A percentile compares a stretch with the other conserved stretches of the same genome.
phyloP scores from a whole-genome alignment of 2,329 filamentous ascomycete species.

The Diaporthe aspalathi region DNA sequence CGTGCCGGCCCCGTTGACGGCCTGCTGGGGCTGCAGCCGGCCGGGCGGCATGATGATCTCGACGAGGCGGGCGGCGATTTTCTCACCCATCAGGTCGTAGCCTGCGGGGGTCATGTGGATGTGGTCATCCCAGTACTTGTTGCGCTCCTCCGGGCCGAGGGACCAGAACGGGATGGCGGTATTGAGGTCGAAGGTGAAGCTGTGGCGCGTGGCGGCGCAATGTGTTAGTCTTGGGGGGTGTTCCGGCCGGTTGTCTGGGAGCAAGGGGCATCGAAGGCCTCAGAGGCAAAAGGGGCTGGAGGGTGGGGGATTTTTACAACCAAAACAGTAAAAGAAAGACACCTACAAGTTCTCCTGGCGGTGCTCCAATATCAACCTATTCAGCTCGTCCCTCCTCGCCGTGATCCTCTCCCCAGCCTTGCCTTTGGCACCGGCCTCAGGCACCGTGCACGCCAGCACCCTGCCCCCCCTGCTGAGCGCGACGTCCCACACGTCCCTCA shows the following conservation, averaged over 20 bases:
- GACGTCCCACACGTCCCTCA: conserved; percentile 60
- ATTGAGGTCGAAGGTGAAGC: conserved; percentile 68
- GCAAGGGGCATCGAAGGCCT: too few species aligned
- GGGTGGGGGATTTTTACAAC: too few species aligned
- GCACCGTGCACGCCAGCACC: conserved; percentile 69
- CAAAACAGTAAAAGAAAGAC: too few species aligned
- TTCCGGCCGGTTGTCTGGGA: too few species aligned
- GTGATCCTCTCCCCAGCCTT: conserved; percentile 43
- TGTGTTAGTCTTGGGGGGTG: too few species aligned
- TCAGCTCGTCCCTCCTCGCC: conserved; percentile 57
- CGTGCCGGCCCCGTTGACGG: conserved; percentile 41
- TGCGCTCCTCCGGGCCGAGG: conserved; percentile 58
- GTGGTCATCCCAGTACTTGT: conserved; percentile 69
- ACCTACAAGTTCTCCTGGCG: conserved; percentile 62
- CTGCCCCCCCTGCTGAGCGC: conserved; percentile 59
- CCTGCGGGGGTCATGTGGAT: conserved; percentile 69
- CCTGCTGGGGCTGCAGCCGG: conserved; percentile 50
- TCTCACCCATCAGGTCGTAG: conserved; percentile 71
- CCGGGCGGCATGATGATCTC: conserved; percentile 53
- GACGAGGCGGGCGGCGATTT: conserved; percentile 65
- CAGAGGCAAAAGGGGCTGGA: too few species aligned
- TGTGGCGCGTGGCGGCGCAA: conserved; percentile 44
- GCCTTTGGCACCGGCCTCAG: conserved; percentile 55
- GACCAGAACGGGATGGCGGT: conserved; percentile 64
- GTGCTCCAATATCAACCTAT: conserved; percentile 60